These are phyloP conservation scores for Chlamydomonas incerta DNA, from an alignment of 139 green algal genomes.

Conservation along the genomic window DNA sequence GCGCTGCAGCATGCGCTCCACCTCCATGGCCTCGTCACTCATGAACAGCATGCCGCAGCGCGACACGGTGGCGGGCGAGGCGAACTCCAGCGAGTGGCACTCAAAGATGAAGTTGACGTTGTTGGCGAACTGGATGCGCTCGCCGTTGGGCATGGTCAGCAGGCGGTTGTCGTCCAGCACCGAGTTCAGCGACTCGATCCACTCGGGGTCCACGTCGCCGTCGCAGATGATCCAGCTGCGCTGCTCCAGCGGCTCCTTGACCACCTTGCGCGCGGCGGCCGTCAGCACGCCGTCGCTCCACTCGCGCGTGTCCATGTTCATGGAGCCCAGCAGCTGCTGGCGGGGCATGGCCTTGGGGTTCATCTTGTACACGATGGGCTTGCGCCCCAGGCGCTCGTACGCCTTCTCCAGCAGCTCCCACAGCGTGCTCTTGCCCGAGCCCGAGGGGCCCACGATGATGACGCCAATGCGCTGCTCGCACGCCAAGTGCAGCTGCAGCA, in stretches of 20 bases:
- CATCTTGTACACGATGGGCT: slow-evolving; percentile 75
- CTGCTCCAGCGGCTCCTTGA: slow-evolving; percentile 74
- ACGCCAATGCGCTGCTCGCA: slow-evolving; percentile 88
- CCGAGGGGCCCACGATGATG: slow-evolving; percentile 85
- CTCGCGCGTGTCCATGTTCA: slow-evolving; percentile 88
- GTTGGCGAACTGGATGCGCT: slow-evolving; percentile 88
- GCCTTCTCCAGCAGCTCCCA: slow-evolving; percentile 65
- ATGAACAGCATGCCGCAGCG: slow-evolving; percentile 83
- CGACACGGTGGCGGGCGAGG: slow-evolving; percentile 87
- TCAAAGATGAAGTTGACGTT: slow-evolving; percentile 95
- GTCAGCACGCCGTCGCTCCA: slow-evolving; percentile 87
- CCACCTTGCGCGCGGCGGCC: slow-evolving; percentile 73
- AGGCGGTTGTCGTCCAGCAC: slow-evolving; percentile 90
- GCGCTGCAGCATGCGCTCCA: slow-evolving; percentile 57
- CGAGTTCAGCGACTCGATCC: slow-evolving; percentile 91
- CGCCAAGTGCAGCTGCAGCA: slow-evolving; percentile 78
- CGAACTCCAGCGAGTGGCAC: slow-evolving; percentile 82
- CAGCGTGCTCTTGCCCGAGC: slow-evolving; percentile 85
- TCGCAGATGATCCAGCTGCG: slow-evolving; percentile 90
- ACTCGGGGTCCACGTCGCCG: slow-evolving; percentile 91
- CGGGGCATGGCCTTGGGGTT: slow-evolving; percentile 86
- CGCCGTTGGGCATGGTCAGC: slow-evolving; percentile 86
- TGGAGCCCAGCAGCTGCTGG: slow-evolving; percentile 79
- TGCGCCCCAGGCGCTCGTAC: slow-evolving; percentile 60
- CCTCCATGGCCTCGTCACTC: slow-evolving; percentile 70